Percentiles rank a stretch among this genome's conserved stretches.
Conservation (phyloP, 805 yeast genomes). For the Pichia eremophila region DNA sequence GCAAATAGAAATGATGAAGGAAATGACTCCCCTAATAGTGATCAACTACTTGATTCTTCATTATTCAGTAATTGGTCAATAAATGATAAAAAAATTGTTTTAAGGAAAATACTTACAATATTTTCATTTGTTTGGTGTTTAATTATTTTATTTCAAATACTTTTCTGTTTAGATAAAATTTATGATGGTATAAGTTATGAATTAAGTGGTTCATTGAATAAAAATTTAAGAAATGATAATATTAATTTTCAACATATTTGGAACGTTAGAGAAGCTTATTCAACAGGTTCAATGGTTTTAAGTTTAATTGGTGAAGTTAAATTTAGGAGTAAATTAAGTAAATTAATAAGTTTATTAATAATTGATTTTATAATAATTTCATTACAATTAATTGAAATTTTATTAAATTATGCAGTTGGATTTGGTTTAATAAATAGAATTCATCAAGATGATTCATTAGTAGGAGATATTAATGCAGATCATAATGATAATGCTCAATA, state of each 20-base stretch:
- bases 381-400: slow-evolving; percentile 23
- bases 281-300: slow-evolving; percentile 31
- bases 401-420: slow-evolving; percentile 25
- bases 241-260: slow-evolving; percentile 3
- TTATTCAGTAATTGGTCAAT: background rate
- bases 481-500: slow-evolving; percentile 8
- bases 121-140: slow-evolving; percentile 17
- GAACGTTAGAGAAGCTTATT: slow-evolving; percentile 14
- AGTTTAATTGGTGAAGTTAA: slow-evolving; percentile 39
- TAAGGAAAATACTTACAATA: slow-evolving; percentile 15
- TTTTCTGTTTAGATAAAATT: slow-evolving; percentile 23
- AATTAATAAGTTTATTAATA: slow-evolving; percentile 19
- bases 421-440: slow-evolving; percentile 21
- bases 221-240: slow-evolving; percentile 1
- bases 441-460: slow-evolving; percentile 13
- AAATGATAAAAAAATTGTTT: background rate
- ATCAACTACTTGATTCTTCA: background rate
- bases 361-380: slow-evolving; percentile 25
- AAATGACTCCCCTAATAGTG: too few species aligned
- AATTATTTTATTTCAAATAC: slow-evolving; percentile 28
- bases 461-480: slow-evolving; percentile 12
- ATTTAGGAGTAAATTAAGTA: slow-evolving; percentile 19
- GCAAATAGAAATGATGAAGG: background rate
- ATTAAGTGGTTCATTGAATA: background rate
- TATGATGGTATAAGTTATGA: slow-evolving; percentile 10